These are phyloP conservation scores for Alternaria angustiovoidea DNA, from an alignment of 2,329 filamentous ascomycete species.

Conservation along the genomic window DNA sequence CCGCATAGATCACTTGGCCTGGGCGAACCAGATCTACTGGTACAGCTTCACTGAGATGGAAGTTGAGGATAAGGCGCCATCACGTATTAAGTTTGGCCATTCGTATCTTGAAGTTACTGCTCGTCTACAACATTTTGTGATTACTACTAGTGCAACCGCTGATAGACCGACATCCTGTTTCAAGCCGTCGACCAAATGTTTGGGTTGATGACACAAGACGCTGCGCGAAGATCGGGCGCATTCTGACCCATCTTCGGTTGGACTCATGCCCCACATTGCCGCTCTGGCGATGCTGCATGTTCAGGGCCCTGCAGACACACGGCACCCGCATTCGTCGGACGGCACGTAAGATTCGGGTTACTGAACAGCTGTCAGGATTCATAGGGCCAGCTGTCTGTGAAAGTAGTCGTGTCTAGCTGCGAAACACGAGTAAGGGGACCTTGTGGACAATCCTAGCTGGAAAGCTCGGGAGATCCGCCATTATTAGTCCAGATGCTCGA, in stretches of 20 bases:
- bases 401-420: constrained; percentile 17
- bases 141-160: not conserved
- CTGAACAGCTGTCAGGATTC: not conserved
- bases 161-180: not conserved
- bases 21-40: constrained; percentile 1
- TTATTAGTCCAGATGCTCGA: constrained; percentile 38
- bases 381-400: constrained; percentile 18
- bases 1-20: not conserved
- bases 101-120: not conserved
- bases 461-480: constrained; percentile 31
- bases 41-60: not conserved
- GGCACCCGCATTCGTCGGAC: not conserved
- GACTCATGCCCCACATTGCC: constrained; percentile 7
- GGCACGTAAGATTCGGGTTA: not conserved
- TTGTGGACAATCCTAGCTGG: constrained; percentile 10
- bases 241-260: constrained; percentile 6
- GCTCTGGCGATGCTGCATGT: constrained; percentile 2
- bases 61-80: not conserved
- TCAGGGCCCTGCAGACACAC: constrained; percentile 1
- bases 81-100: not conserved
- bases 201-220: constrained; percentile 15
- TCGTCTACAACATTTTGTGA: not conserved
- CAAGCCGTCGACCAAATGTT: not conserved
- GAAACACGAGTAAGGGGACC: constrained; percentile 6
- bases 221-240: constrained; percentile 20